Conservation (phyloP, 768 basidiomycete species). For the Tricholoma flavovirens region DNA sequence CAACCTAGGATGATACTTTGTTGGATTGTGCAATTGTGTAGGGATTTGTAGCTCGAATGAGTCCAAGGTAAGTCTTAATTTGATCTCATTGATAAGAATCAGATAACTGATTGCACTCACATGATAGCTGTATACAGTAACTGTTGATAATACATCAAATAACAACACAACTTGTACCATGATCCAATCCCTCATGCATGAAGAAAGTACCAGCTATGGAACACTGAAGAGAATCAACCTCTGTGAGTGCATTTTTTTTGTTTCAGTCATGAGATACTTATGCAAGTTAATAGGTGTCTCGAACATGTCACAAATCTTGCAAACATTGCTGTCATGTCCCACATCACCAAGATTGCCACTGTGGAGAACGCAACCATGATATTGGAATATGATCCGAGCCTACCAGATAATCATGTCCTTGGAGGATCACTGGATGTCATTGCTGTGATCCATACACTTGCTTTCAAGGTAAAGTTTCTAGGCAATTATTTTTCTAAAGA, state of each 20-base stretch:
- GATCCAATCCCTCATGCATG: conserved; percentile 11
- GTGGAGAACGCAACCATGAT: conserved; percentile 22
- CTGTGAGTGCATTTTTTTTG: conserved; percentile 6
- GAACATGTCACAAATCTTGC: conserved; percentile 16
- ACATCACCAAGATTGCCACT: conserved; percentile 21
- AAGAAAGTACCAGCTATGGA: conserved; percentile 8
- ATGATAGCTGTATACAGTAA: conserved; percentile 15
- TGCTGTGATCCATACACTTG: conserved; percentile 20
- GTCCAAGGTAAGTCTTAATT: conserved; percentile 14
- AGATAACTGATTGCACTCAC: conserved; percentile 1
- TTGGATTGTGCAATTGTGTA: conserved; percentile 16
- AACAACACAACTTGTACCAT: conserved; percentile 16
- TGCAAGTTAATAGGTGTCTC: conserved; percentile 25
- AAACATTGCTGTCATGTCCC: conserved; percentile 18
- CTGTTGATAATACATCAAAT: conserved; percentile 19
- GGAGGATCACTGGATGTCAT: conserved; percentile 12
- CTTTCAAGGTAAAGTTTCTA: conserved; percentile 20
- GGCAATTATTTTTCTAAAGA: no score
- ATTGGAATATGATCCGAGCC: conserved; percentile 28
- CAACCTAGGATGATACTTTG: conserved; percentile 23
- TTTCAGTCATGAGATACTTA: background rate
- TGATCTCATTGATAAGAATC: background rate
- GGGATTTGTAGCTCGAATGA: conserved; percentile 14
- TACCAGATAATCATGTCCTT: conserved; percentile 15
- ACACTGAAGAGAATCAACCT: conserved; percentile 13